These are phyloP conservation scores for Apophysomyces elegans DNA, from an alignment of 371 early-diverging fungal genomes.

Conservation along the genomic window DNA sequence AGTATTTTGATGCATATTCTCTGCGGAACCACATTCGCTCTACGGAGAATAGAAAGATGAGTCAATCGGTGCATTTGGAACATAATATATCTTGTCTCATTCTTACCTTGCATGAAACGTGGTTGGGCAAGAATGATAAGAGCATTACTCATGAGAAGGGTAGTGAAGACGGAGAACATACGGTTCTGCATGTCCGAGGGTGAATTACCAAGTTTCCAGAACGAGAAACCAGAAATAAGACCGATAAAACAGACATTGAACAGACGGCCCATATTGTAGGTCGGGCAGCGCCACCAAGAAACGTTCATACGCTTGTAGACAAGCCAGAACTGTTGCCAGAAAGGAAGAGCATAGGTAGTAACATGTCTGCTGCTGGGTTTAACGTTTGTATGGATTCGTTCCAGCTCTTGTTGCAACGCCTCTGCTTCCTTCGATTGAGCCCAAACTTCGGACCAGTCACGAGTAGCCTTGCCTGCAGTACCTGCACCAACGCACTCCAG, in stretches of 20 bases:
- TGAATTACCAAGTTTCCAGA: slow-evolving; percentile 62
- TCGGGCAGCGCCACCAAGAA: slow-evolving; percentile 69
- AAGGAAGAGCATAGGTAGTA: slow-evolving; percentile 35
- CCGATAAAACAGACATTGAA: slow-evolving; percentile 57
- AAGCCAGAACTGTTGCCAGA: slow-evolving; percentile 53
- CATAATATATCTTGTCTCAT: not conserved
- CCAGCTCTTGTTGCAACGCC: slow-evolving; percentile 42
- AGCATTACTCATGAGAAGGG: slow-evolving; percentile 65
- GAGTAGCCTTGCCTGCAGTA: slow-evolving; percentile 58
- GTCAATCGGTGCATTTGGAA: not conserved
- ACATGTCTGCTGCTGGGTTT: slow-evolving; percentile 19
- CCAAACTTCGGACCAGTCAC: slow-evolving; percentile 72
- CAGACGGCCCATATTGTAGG: slow-evolving; percentile 70
- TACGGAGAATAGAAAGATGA: not conserved
- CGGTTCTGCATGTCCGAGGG: slow-evolving; percentile 71
- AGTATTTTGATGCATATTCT: slow-evolving; percentile 74
- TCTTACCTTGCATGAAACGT: slow-evolving; percentile 59
- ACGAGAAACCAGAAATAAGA: slow-evolving; percentile 78
- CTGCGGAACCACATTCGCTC: slow-evolving; percentile 75
- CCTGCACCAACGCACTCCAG: slow-evolving; percentile 69
- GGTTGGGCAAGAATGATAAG: slow-evolving; percentile 77
- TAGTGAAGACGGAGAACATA: slow-evolving; percentile 76
- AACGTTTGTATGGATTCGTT: slow-evolving; percentile 30
- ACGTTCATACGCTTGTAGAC: slow-evolving; percentile 69
- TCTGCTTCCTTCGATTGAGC: slow-evolving; percentile 50